Evolutionary conservation across 306 rosid genomes (phyloP), one percentile per base, ranked within the genome.

Genomic region (Hylodesmum podocarpum): DNA sequence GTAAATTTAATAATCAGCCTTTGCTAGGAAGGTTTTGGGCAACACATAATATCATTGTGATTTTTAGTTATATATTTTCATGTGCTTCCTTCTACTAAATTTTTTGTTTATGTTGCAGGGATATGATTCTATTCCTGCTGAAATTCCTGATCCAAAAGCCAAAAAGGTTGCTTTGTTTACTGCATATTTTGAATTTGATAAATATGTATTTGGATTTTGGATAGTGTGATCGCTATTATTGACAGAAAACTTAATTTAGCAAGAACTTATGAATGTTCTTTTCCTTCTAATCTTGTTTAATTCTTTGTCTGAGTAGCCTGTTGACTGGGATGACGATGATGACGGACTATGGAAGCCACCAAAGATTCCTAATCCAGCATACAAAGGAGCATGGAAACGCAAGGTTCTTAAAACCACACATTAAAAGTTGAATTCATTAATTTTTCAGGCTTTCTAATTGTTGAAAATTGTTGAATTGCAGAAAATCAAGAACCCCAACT

Each of bases 401-500:
- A 95, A 90, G 97, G 99, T 93, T 75, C 80, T 61, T 79, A 59
- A 62, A 73, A 28, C 74, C 49, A 73, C 63, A 55, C 2, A 22
- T 49, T 50, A 10, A 74, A 81, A 70, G 28, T 78, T 79, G 54
- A 59, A 63, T 64, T 55, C 34, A 22, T 31, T 19, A 3, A 24
- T 24, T 69, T 43, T 36, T 39, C 55, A 33, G 8, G 34, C 50
- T 70, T 68, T 80, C 83, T 76, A 39, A 85, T 44, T 55, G 37
- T 78, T 62, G 28, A 46, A 25, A 59, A 70, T 79, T 86, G 72
- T 34, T 72, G 65, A 53, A 21, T 49, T 14, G 54, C 93, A 95
- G 98, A 95, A 84, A 92, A 82, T 95, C 88, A 95, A 92, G 89
- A 95, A 95, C 80, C 97, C 98, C 71, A 89, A 92, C 79, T 95